Evolutionary conservation across 2,329 filamentous ascomycete species (phyloP), one percentile per base, ranked within the genome.

Genomic region (Ophiognomonia clavigignenti-juglandacearum): DNA sequence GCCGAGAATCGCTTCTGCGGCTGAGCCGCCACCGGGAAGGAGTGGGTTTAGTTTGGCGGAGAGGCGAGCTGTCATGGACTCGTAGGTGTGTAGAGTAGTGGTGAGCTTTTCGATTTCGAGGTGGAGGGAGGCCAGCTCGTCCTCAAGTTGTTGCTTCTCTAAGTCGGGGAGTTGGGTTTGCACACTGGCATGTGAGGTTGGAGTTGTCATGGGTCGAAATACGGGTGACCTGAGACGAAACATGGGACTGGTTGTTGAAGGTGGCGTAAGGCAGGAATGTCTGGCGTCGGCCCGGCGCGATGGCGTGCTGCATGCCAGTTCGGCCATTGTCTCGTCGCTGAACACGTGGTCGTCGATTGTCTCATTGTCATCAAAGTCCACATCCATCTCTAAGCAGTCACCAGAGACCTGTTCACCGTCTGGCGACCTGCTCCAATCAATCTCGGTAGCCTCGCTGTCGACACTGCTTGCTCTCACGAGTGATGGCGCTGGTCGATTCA

Each of bases 241-340:
- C 53, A 63, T 54, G 1, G 74, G 73, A 35, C 77, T 81, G 0
- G 78, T 81, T 3, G 72, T n/a, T n/a, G n/a, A 69, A 1, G 78
- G 78, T 0, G 78, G 78, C 0, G 76, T 78, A 4, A 72, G 72
- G 52, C 80, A 79, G 0, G 75, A 78, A n/a, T 62, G 58, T 37
- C 63, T 59, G 35, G 62, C 59, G 16, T 51, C 24, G 2, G 59
- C 50, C 6, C 54, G 46, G 13, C 63, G 59, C 1, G 70, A 69
- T 0, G 77, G 77, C 3, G 77, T 81, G 58, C 77, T 74, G 55
- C 71, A 73, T 7, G 67, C 61, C 2, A 79, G 55, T 24, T 80
- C 73, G 0, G 69, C 72, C 60, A 77, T 67, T 0, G 74, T 74
- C 3, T 62, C 57, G n/a, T 79, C 71, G 7, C 73, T 72, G 57